Evolutionary conservation across 129 eudicot species (phyloP), one percentile per base, ranked within the genome.

Genomic region (Dittrichia graveolens): DNA sequence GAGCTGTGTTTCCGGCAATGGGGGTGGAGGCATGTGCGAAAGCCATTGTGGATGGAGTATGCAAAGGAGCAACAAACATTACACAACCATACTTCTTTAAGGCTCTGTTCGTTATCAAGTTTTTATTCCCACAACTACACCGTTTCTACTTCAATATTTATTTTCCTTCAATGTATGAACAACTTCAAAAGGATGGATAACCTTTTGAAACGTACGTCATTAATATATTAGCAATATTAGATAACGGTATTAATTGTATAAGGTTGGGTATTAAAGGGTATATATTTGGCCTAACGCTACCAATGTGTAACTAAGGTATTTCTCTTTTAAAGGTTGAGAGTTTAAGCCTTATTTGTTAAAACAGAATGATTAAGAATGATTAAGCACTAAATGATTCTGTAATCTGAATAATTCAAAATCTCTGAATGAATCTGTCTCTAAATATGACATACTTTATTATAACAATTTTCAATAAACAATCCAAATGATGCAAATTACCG

Each of bases 21-120:
- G 66, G 61, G 46, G 50, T 74, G 0, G 48, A 55, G 39, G 19
- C 80, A 16, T 80, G 84, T 46, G 81, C 81, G 6, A 56, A 62
- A 55, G 84, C 81, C 69, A 75, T 80, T 11, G 78, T 80, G 0
- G 77, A 69, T 5, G 81, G 73, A 35, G 77, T 75, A 50, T 45
- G 80, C 64, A 70, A 77, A 46, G 84, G 84, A 37, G 81, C 65
- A 50, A 80, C 73, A 40, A 61, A 44, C 10, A 70, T 80, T 37
- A 64, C 84, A 2, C 50, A 68, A 35, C 84, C 81, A 18, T 57
- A 71, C 53, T 75, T 49, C 44, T 19, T 44, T 5, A 75, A 72
- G 57, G 72, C 71, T 14, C 56, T 69, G 10, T 76, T 64, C 60
- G 38, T 65, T 14, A 53, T 63, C 65, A 81, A 81, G 70, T 70